These are phyloP conservation scores for Umbelopsis vinacea DNA, from an alignment of 192 early-diverging fungal genomes.

Conservation along the genomic window DNA sequence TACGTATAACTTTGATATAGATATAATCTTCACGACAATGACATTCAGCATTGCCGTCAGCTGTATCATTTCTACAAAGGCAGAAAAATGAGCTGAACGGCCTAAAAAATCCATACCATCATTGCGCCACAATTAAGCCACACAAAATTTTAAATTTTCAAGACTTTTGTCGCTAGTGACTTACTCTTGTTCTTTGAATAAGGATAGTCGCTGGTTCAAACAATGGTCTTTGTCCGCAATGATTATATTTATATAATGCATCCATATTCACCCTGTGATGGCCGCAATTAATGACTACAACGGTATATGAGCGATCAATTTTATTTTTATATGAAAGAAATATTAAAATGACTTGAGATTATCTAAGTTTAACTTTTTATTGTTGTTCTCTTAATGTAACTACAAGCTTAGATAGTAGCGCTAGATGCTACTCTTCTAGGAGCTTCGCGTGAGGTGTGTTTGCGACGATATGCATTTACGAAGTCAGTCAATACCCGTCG, in stretches of 20 bases:
- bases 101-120: too few relatives aligned
- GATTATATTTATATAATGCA: conserved; percentile 15
- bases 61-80: too few relatives aligned
- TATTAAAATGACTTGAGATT: neutral
- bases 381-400: neutral
- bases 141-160: neutral
- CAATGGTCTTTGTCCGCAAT: neutral
- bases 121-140: too few relatives aligned
- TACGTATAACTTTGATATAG: too few relatives aligned
- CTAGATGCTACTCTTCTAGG: neutral
- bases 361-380: neutral
- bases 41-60: too few relatives aligned
- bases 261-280: conserved; percentile 19
- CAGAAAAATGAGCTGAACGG: too few relatives aligned
- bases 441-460: conserved; percentile 35
- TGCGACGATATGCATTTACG: conserved; percentile 57
- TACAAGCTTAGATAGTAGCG: neutral
- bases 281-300: conserved; percentile 24
- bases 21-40: too few relatives aligned
- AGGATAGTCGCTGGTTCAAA: neutral
- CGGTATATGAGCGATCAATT: conserved; percentile 19
- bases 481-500: conserved; percentile 62
- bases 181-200: neutral
- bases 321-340: neutral
- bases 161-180: neutral